Evolutionary conservation across 2,329 filamentous ascomycete genomes (phyloP).

Genomic region (Monilinia fructigena): DNA sequence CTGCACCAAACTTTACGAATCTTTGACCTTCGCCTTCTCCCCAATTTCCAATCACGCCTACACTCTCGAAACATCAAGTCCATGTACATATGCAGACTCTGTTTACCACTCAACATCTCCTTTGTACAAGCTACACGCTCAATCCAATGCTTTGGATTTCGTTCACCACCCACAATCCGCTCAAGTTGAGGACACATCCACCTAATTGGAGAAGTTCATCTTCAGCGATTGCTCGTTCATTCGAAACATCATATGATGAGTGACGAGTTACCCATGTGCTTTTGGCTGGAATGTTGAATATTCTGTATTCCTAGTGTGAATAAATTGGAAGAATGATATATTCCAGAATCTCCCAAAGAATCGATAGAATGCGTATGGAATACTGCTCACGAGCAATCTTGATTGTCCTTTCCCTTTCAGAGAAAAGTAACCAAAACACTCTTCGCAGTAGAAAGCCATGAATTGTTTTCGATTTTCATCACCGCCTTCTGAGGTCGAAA

Average conservation of each 20-base stretch:
- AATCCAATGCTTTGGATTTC: conserved; percentile 58
- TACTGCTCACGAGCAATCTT: conserved; percentile 51
- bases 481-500: conserved; percentile 50
- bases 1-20: conserved; percentile 46
- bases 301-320: conserved; percentile 61
- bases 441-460: conserved; percentile 52
- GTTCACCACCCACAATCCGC: conserved; percentile 57
- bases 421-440: conserved; percentile 62
- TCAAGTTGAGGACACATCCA: conserved; percentile 58
- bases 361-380: conserved; percentile 45
- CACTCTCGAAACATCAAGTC: conserved; percentile 59
- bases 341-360: not conserved
- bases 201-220: conserved; percentile 55
- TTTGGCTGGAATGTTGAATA: conserved; percentile 48
- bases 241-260: conserved; percentile 47
- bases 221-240: conserved; percentile 57
- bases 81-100: conserved; percentile 63
- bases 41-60: conserved; percentile 51
- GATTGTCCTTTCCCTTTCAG: conserved; percentile 52
- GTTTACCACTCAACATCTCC: conserved; percentile 55
- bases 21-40: conserved; percentile 47
- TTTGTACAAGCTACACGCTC: conserved; percentile 56
- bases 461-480: conserved; percentile 47
- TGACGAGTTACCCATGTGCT: conserved; percentile 47
- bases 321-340: conserved; percentile 45